Percentiles rank a stretch among this genome's conserved stretches.
phyloP scores from a whole-genome alignment of 2,329 filamentous ascomycete genomes.

The Cadophora gregata region DNA sequence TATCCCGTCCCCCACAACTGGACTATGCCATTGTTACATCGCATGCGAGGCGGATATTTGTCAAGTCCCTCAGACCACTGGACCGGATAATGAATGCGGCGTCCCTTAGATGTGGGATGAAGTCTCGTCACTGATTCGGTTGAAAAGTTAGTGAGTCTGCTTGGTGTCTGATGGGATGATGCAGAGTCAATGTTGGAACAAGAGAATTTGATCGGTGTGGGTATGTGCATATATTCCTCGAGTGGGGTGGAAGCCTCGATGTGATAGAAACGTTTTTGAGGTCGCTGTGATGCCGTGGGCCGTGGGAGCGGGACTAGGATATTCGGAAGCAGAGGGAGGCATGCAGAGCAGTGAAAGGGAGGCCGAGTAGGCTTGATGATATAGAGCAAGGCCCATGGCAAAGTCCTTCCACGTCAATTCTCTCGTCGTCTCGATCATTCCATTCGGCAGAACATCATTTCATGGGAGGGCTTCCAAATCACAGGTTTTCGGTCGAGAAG shows the following conservation, averaged over 20 bases:
- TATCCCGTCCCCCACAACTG: background rate
- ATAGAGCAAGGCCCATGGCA: background rate
- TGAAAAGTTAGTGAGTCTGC: background rate
- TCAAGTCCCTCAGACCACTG: background rate
- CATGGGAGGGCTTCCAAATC: background rate
- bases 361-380: background rate
- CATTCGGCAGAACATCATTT: background rate
- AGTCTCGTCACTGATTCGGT: background rate
- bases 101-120: slow-evolving; percentile 1
- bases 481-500: background rate
- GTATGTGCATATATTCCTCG: background rate
- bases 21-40: slow-evolving; percentile 5
- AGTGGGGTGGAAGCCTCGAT: background rate
- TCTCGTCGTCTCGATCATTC: background rate
- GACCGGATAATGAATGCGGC: background rate
- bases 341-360: background rate
- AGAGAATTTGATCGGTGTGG: background rate
- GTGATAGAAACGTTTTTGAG: background rate
- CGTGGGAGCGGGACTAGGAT: background rate
- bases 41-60: slow-evolving; percentile 3
- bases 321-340: background rate
- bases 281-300: background rate
- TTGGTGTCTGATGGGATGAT: background rate
- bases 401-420: background rate
- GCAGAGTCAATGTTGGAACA: background rate